Conservation (phyloP, 2,329 filamentous ascomycete species). For the Apiospora malaysiana region DNA sequence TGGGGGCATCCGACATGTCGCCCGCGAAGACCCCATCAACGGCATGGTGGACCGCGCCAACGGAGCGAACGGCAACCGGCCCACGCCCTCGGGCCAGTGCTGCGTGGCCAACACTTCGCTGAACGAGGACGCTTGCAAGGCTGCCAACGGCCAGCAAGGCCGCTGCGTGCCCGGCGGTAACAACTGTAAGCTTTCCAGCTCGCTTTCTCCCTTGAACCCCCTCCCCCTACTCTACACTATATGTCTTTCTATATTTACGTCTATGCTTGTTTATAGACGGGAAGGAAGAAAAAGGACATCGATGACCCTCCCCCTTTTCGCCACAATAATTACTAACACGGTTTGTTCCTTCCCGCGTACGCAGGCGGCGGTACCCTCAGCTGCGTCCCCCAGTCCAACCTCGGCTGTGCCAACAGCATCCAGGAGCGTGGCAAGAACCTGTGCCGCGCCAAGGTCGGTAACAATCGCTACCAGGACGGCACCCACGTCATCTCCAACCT, state of each 20-base stretch:
- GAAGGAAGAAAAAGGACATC: no score
- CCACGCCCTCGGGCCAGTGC: slow-evolving; percentile 26
- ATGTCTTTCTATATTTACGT: no score
- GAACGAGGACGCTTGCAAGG: slow-evolving; percentile 27
- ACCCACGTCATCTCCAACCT: slow-evolving; percentile 13
- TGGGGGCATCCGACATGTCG: slow-evolving; percentile 11
- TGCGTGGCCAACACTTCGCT: slow-evolving; percentile 27
- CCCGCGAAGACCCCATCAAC: slow-evolving; percentile 14
- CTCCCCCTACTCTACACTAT: no score
- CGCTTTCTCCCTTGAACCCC: no score
- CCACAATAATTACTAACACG: background rate
- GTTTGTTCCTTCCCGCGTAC: background rate
- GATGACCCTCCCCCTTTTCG: background rate
- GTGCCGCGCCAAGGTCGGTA: slow-evolving; percentile 25
- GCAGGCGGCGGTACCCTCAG: slow-evolving; percentile 25
- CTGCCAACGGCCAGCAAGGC: slow-evolving; percentile 22
- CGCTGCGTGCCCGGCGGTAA: slow-evolving; percentile 29
- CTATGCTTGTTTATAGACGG: no score
- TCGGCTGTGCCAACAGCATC: slow-evolving; percentile 24
- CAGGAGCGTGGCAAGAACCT: slow-evolving; percentile 28
- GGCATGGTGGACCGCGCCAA: slow-evolving; percentile 2
- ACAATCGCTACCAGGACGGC: slow-evolving; percentile 21
- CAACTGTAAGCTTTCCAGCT: slow-evolving; percentile 20
- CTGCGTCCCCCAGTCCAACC: slow-evolving; percentile 26
- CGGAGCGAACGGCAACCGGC: slow-evolving; percentile 13